These are phyloP conservation scores for Yamadazyma oceani DNA, from an alignment of 1,139 yeast species.

Conservation along the genomic window DNA sequence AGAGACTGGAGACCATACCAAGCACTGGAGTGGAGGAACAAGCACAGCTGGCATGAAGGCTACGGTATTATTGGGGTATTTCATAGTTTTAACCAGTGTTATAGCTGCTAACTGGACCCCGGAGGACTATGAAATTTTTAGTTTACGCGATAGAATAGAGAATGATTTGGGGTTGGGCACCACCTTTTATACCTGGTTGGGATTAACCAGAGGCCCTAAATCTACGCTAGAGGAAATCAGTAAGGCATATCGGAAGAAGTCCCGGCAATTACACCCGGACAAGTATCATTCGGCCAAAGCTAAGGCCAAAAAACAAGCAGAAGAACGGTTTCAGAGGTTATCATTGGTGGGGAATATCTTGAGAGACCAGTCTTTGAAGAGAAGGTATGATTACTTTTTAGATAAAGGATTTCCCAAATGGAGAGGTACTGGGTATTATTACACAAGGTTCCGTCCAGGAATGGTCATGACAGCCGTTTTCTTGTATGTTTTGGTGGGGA, in stretches of 20 bases:
- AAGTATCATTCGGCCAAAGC: conserved; percentile 48
- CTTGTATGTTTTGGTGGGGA: conserved; percentile 48
- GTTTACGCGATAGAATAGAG: conserved; percentile 64
- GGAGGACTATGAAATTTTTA: conserved; percentile 80
- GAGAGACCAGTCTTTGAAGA: conserved; percentile 58
- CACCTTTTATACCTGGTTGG: conserved; percentile 71
- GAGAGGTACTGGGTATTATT: conserved; percentile 55
- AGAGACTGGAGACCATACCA: no score
- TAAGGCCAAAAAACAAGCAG: conserved; percentile 46
- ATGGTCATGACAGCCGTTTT: conserved; percentile 51
- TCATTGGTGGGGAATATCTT: conserved; percentile 75
- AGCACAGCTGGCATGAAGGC: conserved; percentile 2
- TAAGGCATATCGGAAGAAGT: conserved; percentile 71
- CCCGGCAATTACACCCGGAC: conserved; percentile 82
- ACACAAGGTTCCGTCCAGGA: conserved; percentile 61
- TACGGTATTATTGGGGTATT: conserved; percentile 11
- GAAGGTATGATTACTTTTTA: conserved; percentile 82
- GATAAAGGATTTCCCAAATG: conserved; percentile 85
- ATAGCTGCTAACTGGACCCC: conserved; percentile 39
- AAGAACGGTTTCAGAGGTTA: conserved; percentile 68
- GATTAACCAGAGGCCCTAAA: conserved; percentile 49
- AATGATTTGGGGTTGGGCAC: conserved; percentile 61
- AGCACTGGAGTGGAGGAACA: no score
- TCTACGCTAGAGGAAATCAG: conserved; percentile 64
- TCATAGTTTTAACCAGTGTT: conserved; percentile 16